Evolutionary conservation across 2,329 filamentous ascomycete genomes (phyloP), one percentile per base, ranked within the genome.

Genomic region (Fusarium sp.): DNA sequence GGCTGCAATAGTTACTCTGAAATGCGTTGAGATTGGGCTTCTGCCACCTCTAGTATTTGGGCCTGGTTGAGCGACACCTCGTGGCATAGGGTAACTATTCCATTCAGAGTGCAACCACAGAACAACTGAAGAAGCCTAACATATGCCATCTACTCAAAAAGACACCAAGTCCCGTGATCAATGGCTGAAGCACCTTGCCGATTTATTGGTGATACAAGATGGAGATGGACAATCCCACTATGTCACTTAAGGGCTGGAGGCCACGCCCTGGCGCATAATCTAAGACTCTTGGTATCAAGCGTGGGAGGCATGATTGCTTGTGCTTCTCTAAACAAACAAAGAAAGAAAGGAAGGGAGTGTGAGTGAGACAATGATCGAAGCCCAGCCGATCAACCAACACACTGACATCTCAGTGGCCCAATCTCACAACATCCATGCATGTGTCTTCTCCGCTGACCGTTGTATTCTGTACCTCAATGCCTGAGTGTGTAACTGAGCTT

Each of bases 101-200:
- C 13, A 36, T 46, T 42, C 13, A 11, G 36, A 43, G 47, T 33
- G 37, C 25, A 21, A 21, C 14, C 17, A 31, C 21, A 25, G 35
- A 53, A 45, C 37, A 33, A 46, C 31, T 37, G 17, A 33, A 18
- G 17, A 45, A 35, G n/a, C 21, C 15, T 43, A 20, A 25, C 17
- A 11, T 21, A 27, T 18, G 11, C 27, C 21, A 20, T 33, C 25
- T 31, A 35, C 15, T 35, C 15, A 23, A 36, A 49, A 14, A 40
- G 27, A 11, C 17, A 31, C 15, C 6, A 27, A 31, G 37, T 63
- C 63, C 61, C 61, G 58, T 69, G 61, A 63, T 54, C 36, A 7
- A 43, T 40, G n/a, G 36, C 31, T 14, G 35, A 66, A 46, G 66
- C 62, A 45, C 53, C 23, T 69, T 63, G 45, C 61, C 49, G 52